These are phyloP conservation scores for Acacia crassicarpa DNA, from an alignment of 306 rosid genomes.

Conservation along the genomic window DNA sequence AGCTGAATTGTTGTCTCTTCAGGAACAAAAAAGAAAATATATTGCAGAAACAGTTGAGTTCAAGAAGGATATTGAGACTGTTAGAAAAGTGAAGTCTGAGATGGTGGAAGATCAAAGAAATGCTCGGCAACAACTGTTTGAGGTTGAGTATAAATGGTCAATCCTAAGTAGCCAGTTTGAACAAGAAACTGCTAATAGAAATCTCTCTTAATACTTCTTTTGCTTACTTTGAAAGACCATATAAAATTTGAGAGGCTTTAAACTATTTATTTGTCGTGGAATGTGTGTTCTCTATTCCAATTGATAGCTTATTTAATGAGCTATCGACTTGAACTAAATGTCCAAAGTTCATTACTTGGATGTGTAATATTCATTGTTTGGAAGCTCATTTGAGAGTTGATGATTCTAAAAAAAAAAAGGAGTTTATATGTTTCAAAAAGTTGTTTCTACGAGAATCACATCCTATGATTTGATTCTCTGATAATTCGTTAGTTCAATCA, in stretches of 20 bases:
- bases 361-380: neutral
- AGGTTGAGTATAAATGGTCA: slow-evolving; percentile 28
- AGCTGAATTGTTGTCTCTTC: slow-evolving; percentile 11
- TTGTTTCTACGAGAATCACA: too few species aligned
- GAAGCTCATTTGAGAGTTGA: neutral
- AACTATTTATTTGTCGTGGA: neutral
- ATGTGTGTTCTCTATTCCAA: neutral
- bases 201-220: neutral
- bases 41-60: slow-evolving; percentile 10
- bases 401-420: too few species aligned
- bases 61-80: slow-evolving; percentile 4
- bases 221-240: neutral
- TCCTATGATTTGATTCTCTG: too few species aligned
- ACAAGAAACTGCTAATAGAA: neutral
- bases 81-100: neutral
- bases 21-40: slow-evolving; percentile 25
- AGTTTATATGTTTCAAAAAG: too few species aligned
- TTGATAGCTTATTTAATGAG: neutral
- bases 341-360: neutral
- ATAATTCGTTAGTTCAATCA: too few species aligned
- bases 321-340: neutral
- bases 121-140: slow-evolving; percentile 5
- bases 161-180: slow-evolving; percentile 3
- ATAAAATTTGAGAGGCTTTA: neutral
- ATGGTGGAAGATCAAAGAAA: slow-evolving; percentile 29